Base-by-base conservation (phyloP, 176 grass and related monocot species). In the Bothriochloa decipiens region DNA sequence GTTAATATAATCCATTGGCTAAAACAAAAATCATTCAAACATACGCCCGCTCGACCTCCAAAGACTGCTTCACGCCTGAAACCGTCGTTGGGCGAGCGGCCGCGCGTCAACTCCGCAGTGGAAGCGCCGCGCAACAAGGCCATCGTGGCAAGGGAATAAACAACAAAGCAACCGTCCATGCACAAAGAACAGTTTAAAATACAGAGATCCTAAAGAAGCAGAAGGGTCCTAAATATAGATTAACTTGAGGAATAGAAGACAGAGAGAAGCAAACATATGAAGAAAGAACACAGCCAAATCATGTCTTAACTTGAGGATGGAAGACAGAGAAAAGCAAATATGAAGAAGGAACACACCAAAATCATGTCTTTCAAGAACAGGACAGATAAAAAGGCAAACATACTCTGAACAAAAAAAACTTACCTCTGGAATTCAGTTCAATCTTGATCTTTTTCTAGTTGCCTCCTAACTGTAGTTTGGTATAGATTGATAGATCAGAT, bases 391-490 rank as follows among this genome's bases (percentile, higher is more conserved):
- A 18, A 49, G 0, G 42, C 26, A 8, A 50, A 10, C 8, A 47
- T 3, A 52, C 26, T 50, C 26, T 32, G 18, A 62, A 26, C 10
- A 29, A 15, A 65, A 29, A 63, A 18, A 74, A 11, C 25, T 11
- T 52, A 74, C 72, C 45, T 74, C 3, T 50, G 1, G 45, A 33
- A 32, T 33, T 26, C 15, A 74, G 10, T 74, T 17, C 25, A 74
- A 33, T 74, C 72, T 74, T 74, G 71, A 49, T 49, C 13, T 33
- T 50, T 32, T 32, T 25, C 25, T 29, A 49, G 70, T 74, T 74
- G 43, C 26, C 72, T 74, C 4, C 26, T 3, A 74, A 29, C 26
- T 20, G 26, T 28, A 52, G 45, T 28, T 32, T 52, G 43, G 17
- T 74, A 32, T 18, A 47, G 70, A 73, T 47, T 0, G 27, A 29